These are phyloP conservation scores for Silene uniflora DNA, from an alignment of 148 eudicot species.

Conservation along the genomic window DNA sequence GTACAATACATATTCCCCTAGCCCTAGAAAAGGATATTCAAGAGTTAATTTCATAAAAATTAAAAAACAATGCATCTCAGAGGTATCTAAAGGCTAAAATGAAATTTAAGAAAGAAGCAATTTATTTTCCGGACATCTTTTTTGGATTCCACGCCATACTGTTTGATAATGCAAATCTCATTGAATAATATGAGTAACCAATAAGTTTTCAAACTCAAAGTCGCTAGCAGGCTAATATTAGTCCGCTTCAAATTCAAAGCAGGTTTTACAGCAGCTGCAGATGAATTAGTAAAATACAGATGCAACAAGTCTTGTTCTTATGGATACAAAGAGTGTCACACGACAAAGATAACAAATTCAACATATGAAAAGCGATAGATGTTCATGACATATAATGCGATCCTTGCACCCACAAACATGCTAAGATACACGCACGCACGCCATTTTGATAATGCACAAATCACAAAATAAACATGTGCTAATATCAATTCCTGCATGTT, in stretches of 20 bases:
- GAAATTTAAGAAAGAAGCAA: no score
- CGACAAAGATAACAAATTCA: neutral
- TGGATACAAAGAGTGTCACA: neutral
- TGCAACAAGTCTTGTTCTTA: neutral
- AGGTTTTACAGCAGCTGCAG: neutral
- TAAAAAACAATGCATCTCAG: no score
- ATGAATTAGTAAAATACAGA: neutral
- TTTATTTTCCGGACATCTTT: no score
- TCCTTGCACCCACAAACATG: neutral
- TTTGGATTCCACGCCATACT: no score
- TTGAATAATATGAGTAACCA: no score
- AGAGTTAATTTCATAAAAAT: conserved; percentile 4
- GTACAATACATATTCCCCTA: neutral
- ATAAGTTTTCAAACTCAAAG: no score
- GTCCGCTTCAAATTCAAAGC: neutral
- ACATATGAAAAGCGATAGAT: neutral
- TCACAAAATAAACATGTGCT: neutral
- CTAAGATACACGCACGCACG: neutral
- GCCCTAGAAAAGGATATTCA: neutral
- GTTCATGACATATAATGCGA: neutral
- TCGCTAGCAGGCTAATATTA: neutral
- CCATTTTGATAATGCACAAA: neutral
- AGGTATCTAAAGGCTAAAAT: no score
- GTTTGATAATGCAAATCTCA: no score
- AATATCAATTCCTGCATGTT: neutral